A percentile compares a stretch with the other conserved stretches of the same genome.
Conservation (phyloP, 768 basidiomycete species). For the Cyclocybe cylindracea region DNA sequence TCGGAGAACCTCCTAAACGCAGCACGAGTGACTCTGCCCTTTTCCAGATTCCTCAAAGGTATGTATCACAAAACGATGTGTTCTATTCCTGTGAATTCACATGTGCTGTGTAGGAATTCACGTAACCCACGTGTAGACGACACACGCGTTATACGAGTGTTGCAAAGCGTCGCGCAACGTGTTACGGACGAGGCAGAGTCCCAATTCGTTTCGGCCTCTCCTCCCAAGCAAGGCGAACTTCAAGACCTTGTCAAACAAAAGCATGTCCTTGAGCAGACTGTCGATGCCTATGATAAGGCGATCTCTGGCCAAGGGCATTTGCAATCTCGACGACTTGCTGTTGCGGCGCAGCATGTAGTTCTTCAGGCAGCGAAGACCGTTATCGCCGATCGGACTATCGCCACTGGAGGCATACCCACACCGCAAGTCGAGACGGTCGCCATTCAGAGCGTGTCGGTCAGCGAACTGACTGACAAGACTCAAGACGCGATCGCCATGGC, state of each 20-base stretch:
- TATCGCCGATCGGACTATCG: slow-evolving; percentile 47
- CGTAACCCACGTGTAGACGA: slow-evolving; percentile 41
- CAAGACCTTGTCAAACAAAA: slow-evolving; percentile 81
- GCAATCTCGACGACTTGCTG: slow-evolving; percentile 62
- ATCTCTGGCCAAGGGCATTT: slow-evolving; percentile 54
- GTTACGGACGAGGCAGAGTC: slow-evolving; percentile 75
- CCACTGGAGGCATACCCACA: slow-evolving; percentile 35
- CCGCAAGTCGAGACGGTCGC: slow-evolving; percentile 41
- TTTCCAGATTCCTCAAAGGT: slow-evolving; percentile 43
- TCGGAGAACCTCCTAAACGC: slow-evolving; percentile 42
- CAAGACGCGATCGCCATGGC: slow-evolving; percentile 78
- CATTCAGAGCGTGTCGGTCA: slow-evolving; percentile 51
- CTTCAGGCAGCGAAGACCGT: slow-evolving; percentile 77
- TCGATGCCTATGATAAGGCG: slow-evolving; percentile 75
- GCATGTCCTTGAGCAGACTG: slow-evolving; percentile 69
- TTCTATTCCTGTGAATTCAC: background rate
- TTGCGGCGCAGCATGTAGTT: slow-evolving; percentile 81
- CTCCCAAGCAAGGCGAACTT: slow-evolving; percentile 47
- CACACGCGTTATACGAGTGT: slow-evolving; percentile 74
- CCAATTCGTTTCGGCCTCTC: slow-evolving; percentile 56
- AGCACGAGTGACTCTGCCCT: slow-evolving; percentile 50
- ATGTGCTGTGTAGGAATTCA: background rate
- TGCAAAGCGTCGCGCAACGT: slow-evolving; percentile 76
- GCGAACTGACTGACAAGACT: slow-evolving; percentile 52
- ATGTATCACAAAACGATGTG: slow-evolving; percentile 7